Conservation (phyloP, 2,329 filamentous ascomycete genomes). For the Colletotrichum eremochloae region DNA sequence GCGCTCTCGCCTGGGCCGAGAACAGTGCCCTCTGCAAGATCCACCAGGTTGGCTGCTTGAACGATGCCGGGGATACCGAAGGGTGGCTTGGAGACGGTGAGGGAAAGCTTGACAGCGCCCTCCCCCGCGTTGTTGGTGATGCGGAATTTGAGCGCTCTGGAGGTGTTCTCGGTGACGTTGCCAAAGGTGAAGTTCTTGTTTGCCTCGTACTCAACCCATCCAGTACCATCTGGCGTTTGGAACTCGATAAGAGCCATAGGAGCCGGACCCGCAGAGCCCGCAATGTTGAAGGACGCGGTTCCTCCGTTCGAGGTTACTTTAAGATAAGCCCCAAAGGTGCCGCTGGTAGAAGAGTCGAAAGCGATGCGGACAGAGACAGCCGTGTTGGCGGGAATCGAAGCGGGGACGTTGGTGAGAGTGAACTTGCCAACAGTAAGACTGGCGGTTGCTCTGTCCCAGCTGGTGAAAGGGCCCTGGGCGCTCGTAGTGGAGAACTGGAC, state of each 20-base stretch:
- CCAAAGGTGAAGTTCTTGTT: conserved; percentile 66
- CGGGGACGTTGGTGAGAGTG: conserved; percentile 61
- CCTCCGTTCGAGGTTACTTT: conserved; percentile 64
- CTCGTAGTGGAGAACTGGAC: conserved; percentile 60
- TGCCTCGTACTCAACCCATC: conserved; percentile 63
- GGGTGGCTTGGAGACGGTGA: conserved; percentile 73
- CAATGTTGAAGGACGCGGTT: conserved; percentile 60
- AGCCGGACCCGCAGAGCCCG: conserved; percentile 62
- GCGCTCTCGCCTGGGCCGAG: conserved; percentile 63
- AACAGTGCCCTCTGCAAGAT: conserved; percentile 68
- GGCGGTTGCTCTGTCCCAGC: conserved; percentile 52
- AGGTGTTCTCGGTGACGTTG: conserved; percentile 66
- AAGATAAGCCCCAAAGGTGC: conserved; percentile 64
- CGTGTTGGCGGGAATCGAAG: conserved; percentile 56
- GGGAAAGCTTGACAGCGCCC: conserved; percentile 61
- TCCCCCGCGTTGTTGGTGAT: conserved; percentile 64
- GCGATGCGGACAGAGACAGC: conserved; percentile 57
- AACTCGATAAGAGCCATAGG: conserved; percentile 67
- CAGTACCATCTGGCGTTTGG: conserved; percentile 62
- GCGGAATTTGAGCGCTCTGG: conserved; percentile 62
- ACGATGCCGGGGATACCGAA: conserved; percentile 68
- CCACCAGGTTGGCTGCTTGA: conserved; percentile 66
- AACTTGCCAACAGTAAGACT: conserved; percentile 61
- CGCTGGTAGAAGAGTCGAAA: conserved; percentile 61
- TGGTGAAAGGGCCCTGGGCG: conserved; percentile 60